These are phyloP conservation scores for Globisporangium splendens DNA, from an alignment of 352 stramenopile genomes.

Conservation along the genomic window DNA sequence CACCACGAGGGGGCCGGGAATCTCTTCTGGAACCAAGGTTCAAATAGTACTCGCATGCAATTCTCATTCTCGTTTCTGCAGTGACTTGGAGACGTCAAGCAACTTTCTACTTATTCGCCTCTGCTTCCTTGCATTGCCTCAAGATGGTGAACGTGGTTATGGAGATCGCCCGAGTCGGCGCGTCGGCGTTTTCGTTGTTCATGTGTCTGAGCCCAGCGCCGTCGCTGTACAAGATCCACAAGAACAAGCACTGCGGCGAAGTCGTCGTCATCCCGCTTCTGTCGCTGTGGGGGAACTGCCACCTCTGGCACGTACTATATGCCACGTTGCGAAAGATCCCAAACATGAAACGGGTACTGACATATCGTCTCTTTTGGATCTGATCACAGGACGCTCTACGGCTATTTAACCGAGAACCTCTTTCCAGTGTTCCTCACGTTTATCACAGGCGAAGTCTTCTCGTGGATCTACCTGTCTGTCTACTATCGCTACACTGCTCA, in stretches of 20 bases:
- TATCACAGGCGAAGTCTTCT: no score
- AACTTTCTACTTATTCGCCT: not conserved
- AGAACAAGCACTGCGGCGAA: slow-evolving; percentile 22
- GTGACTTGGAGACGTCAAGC: not conserved
- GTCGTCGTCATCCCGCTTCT: slow-evolving; percentile 33
- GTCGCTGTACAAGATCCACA: slow-evolving; percentile 27
- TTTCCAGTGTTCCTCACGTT: no score
- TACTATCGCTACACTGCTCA: no score
- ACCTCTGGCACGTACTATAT: slow-evolving; percentile 24
- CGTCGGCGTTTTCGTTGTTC: not conserved
- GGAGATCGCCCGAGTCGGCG: slow-evolving; percentile 22
- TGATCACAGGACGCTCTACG: no score
- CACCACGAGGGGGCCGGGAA: not conserved
- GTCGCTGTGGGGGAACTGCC: slow-evolving; percentile 28
- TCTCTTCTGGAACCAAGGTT: no score
- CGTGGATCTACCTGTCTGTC: no score
- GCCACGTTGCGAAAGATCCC: no score
- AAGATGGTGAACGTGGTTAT: slow-evolving; percentile 26
- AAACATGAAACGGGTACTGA: no score
- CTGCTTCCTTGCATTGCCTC: not conserved
- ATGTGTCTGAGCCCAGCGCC: slow-evolving; percentile 29
- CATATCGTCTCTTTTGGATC: no score
- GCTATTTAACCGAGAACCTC: no score
- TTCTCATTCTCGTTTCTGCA: slow-evolving; percentile 3
- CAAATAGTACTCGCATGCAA: not conserved